Conservation (phyloP, 2,329 filamentous ascomycete genomes). For the Diaporthe ilicicola region DNA sequence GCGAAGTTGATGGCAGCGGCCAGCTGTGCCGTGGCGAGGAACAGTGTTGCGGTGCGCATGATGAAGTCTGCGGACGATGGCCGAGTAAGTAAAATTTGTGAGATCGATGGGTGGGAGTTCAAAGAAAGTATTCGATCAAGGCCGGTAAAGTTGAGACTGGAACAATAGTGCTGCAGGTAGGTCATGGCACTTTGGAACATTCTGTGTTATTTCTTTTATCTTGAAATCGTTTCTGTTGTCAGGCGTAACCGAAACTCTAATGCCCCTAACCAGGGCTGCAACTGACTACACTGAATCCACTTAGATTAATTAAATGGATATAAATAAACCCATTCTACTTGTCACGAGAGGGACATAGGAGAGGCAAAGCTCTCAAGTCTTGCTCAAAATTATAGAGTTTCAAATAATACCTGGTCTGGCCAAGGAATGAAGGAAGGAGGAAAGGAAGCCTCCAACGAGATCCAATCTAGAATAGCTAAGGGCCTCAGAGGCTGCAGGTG, state of each 20-base stretch:
- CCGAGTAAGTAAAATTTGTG: background rate
- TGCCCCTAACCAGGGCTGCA: background rate
- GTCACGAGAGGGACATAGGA: too few relatives aligned
- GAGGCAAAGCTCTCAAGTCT: too few relatives aligned
- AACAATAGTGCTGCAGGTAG: background rate
- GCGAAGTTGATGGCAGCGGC: slow-evolving; percentile 13
- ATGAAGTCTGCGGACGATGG: background rate
- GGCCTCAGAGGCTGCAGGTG: too few relatives aligned
- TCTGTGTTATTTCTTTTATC: background rate
- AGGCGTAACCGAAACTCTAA: slow-evolving; percentile 7
- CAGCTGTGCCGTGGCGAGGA: background rate
- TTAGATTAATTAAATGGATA: too few relatives aligned
- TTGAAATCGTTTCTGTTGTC: background rate
- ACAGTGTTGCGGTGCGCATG: background rate
- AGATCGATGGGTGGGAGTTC: background rate
- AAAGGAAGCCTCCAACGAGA: too few relatives aligned
- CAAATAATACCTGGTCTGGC: too few relatives aligned
- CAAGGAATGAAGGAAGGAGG: too few relatives aligned
- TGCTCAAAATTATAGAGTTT: too few relatives aligned
- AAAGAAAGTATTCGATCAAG: slow-evolving; percentile 6
- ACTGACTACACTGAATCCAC: too few relatives aligned
- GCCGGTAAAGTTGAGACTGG: background rate
- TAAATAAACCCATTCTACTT: too few relatives aligned
- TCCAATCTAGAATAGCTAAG: too few relatives aligned
- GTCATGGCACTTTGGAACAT: background rate